Evolutionary conservation across 139 green algal species (phyloP), one percentile per base, ranked within the genome.

Genomic region (Parachlorella kessleri): DNA sequence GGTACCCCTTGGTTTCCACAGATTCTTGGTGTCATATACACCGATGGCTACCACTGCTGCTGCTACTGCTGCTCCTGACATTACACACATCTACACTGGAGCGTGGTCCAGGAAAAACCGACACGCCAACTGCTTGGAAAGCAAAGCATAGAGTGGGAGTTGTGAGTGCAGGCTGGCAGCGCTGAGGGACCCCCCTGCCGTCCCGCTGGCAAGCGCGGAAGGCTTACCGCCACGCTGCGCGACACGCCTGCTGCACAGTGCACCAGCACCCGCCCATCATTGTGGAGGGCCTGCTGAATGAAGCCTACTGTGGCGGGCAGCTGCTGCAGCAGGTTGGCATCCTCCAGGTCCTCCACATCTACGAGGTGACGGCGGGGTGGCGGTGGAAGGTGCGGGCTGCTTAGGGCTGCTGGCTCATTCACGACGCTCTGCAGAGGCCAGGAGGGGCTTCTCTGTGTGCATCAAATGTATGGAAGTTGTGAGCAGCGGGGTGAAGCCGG

Each of bases 181-280:
- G n/a, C n/a, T n/a, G n/a, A n/a, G n/a, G n/a, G n/a, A n/a, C n/a
- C n/a, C n/a, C n/a, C n/a, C n/a, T n/a, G n/a, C n/a, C n/a, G n/a
- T n/a, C n/a, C n/a, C n/a, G n/a, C n/a, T n/a, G n/a, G n/a, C n/a
- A n/a, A n/a, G n/a, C n/a, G n/a, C n/a, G n/a, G n/a, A n/a, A n/a
- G n/a, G 30, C 75, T 59, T 66, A 85, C 71, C 2, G 84, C 76
- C 3, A 72, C 78, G 40, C 77, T 86, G 67, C 85, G 73, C 1
- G 85, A 89, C 5, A 85, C 77, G 42, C 85, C 85, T 54, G 81
- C 72, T 30, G 83, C 83, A 70, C 85, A 89, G 73, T 85, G 81
- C 3, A 89, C 59, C 40, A 88, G 54, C 65, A 89, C 82, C 0
- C 35, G 8, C 24, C 33, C 28, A 40, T 6, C 24, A 54, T 35